Base-by-base conservation (phyloP, 257 asterid genomes). In the Jasminum sambac region DNA sequence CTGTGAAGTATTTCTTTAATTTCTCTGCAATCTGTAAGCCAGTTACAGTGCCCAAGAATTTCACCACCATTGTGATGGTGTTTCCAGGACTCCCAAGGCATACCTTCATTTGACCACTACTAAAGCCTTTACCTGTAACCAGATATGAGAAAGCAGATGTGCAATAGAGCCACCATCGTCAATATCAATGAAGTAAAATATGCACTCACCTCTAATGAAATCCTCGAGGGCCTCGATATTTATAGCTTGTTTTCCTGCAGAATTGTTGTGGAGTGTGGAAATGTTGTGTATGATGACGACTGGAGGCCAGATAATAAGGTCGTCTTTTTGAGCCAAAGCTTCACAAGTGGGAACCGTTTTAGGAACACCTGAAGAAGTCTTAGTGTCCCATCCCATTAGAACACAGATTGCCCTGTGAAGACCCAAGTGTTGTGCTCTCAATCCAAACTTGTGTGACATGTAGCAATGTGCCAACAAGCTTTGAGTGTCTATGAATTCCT, bases 371-470 rank as follows among this genome's bases (percentile, higher is more conserved):
- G 78, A 34, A 57, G 46, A 63, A 26, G 62, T 72, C 13, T 70
- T 78, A 17, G 73, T 70, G 62, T 63, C 69, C 82, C 84, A 80
- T 17, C 77, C 84, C 73, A 80, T 79, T 34, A 80, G 74, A 61
- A 74, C 77, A 77, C 84, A 80, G 66, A 80, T 77, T 74, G 84
- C 82, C 64, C 62, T 77, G 82, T 66, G 77, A 70, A 80, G 84
- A 59, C 84, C 84, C 77, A 77, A 70, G 68, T 80, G 84, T 12
- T 34, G 74, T 61, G 74, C 84, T 66, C 76, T 80, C 84, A 80
- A 58, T 30, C 78, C 80, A 8, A 23, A 42, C 79, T 72, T 76
- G 66, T 59, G 66, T 37, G 78, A 58, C 84, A 76, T 76, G 57
- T 16, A 79, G 61, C 82, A 77, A 80, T 77, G 84, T 34, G 52